phyloP scores from a whole-genome alignment of 2,329 filamentous ascomycete species.

The Hortaea sp. region DNA sequence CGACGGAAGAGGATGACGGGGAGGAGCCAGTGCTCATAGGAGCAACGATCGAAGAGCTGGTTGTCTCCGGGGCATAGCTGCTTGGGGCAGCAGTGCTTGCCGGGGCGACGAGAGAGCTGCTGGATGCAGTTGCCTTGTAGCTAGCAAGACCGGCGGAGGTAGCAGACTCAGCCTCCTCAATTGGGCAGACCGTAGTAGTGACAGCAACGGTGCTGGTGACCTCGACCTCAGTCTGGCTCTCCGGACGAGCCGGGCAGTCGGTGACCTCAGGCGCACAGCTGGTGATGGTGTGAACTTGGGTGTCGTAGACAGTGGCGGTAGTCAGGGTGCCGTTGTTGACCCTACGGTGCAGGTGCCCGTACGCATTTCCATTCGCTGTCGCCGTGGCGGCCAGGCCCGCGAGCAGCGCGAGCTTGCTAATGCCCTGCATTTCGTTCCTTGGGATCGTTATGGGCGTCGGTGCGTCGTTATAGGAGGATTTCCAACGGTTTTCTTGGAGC shows the following conservation, averaged over 20 bases:
- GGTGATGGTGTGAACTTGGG: slow-evolving; percentile 33
- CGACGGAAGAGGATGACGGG: slow-evolving; percentile 1
- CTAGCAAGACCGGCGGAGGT: slow-evolving; percentile 3
- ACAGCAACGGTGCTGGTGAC: slow-evolving; percentile 12
- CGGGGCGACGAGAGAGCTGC: slow-evolving; percentile 1
- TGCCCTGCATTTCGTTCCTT: slow-evolving; percentile 16
- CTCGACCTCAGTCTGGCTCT: slow-evolving; percentile 9
- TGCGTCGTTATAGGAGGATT: slow-evolving; percentile 5
- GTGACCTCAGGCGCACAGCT: slow-evolving; percentile 27
- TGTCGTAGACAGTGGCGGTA: slow-evolving; percentile 28
- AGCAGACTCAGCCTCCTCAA: slow-evolving; percentile 7
- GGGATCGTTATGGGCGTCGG: slow-evolving; percentile 9
- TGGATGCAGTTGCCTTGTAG: slow-evolving; percentile 3
- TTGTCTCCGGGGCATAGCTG: slow-evolving; percentile 4
- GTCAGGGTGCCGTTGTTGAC: slow-evolving; percentile 7
- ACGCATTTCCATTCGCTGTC: slow-evolving; percentile 6
- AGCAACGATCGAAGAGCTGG: slow-evolving; percentile 5
- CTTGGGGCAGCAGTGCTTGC: not conserved
- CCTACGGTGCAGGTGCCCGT: not conserved
- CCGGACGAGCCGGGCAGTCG: slow-evolving; percentile 21
- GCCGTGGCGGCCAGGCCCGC: slow-evolving; percentile 20
- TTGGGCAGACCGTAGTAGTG: slow-evolving; percentile 17
- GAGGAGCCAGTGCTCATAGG: slow-evolving; percentile 7
- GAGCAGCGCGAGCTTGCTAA: slow-evolving; percentile 21
- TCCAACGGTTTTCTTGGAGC: not conserved